Evolutionary conservation across 129 eudicot species (phyloP), one percentile per base, ranked within the genome.

Genomic region (Lonicera japonica): DNA sequence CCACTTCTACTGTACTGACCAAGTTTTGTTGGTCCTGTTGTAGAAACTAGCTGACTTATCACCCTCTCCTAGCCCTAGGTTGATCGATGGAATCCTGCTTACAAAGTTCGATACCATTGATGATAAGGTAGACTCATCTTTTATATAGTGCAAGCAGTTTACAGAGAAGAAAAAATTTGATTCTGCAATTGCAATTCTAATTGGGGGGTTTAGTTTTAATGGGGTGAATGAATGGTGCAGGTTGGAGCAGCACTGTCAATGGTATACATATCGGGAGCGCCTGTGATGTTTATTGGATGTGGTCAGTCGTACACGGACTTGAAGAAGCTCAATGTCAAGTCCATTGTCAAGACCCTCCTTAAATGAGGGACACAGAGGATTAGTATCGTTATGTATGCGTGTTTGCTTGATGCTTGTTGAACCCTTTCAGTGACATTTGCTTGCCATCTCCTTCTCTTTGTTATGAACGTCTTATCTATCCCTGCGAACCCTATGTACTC

Each of bases 191-290:
- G n/a, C n/a, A 43, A 8, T 43, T 29, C 36, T 29, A n/a, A n/a
- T n/a, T n/a, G 36, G 36, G 36, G 13, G 50, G 13, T n/a, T 14
- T 43, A 14, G 13, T n/a, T n/a, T n/a, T 43, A 43, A 8, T 4
- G 50, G 16, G 36, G 50, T 10, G 1, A 10, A 10, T 43, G 50
- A 43, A 25, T 23, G 22, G 8, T 73, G 46, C 68, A 94, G 99
- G 99, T 94, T 58, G 99, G 99, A 62, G 99, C 99, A 61, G 99
- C 95, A n/a, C 79, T 94, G 19, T 94, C 96, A 3, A 94, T 94
- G 96, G 99, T 94, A 23, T 94, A 94, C 83, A 83, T 94, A 53
- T 94, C 99, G 11, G 96, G 99, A 72, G 78, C 96, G 10, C 99
- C 99, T 15, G 99, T 94, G 64, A 94, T 94, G 99, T 94, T 94